These are phyloP conservation scores for Trichomonas gallinae DNA, from an alignment of 208 protist genomes.

Conservation along the genomic window DNA sequence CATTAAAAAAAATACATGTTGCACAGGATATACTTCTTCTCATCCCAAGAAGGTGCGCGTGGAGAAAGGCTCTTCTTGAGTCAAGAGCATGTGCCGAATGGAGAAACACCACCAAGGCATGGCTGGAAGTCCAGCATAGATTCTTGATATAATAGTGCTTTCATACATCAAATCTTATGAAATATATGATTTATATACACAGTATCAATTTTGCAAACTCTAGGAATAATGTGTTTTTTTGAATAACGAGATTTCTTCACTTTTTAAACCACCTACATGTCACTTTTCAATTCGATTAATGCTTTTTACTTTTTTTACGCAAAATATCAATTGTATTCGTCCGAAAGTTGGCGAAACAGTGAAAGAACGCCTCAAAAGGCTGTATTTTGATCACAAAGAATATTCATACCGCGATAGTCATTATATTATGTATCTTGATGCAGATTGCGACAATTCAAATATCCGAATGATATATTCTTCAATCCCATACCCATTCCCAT, in stretches of 20 bases:
- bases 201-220: no score
- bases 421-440: background rate
- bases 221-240: no score
- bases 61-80: background rate
- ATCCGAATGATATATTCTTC: background rate
- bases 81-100: background rate
- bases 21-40: slow-evolving; percentile 54
- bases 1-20: no score
- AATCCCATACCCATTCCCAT: background rate
- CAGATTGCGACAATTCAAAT: background rate
- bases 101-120: background rate
- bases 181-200: no score
- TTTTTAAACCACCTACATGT: no score
- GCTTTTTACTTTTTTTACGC: no score
- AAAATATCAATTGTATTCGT: background rate
- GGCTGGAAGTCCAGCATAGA: background rate
- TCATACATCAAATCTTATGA: no score
- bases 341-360: background rate
- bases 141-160: no score
- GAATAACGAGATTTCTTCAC: no score
- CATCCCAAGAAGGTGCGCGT: slow-evolving; percentile 45
- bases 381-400: background rate
- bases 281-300: no score
- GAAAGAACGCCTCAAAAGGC: background rate
- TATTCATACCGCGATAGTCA: background rate